phyloP scores from a whole-genome alignment of 805 yeast genomes.

The Limtongozyma cylindracea region DNA sequence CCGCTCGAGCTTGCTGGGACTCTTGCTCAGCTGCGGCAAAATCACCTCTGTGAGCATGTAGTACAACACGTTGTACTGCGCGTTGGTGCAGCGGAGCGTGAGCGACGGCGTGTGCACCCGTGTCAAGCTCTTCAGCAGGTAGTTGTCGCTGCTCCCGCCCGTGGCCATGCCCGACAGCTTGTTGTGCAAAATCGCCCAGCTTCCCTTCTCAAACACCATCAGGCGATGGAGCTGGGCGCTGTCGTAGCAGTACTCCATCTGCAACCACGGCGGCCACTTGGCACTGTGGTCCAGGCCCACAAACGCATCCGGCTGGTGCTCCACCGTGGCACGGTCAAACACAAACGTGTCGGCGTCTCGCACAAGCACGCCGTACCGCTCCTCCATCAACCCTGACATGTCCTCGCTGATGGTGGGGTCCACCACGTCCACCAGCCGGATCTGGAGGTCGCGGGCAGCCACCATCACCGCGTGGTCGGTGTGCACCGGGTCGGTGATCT shows the following conservation, averaged over 20 bases:
- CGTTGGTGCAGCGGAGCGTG: slow-evolving; percentile 12
- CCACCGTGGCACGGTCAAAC: slow-evolving; percentile 10
- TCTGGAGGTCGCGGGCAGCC: slow-evolving; percentile 31
- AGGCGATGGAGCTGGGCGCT: slow-evolving; percentile 6
- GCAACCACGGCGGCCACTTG: slow-evolving; percentile 4
- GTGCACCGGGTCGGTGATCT: slow-evolving; percentile 21
- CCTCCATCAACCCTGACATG: slow-evolving; percentile 19
- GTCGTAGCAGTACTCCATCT: slow-evolving; percentile 1
- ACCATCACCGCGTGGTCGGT: slow-evolving; percentile 21
- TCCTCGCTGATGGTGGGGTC: slow-evolving; percentile 14
- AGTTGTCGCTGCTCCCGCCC: slow-evolving; percentile 3
- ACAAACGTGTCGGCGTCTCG: slow-evolving; percentile 31
- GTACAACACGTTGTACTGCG: slow-evolving; percentile 12
- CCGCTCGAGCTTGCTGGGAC: slow-evolving; percentile 12
- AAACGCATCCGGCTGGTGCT: not conserved
- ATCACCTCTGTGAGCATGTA: slow-evolving; percentile 11
- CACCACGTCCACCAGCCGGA: slow-evolving; percentile 19
- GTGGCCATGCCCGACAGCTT: slow-evolving; percentile 26
- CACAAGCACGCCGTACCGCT: slow-evolving; percentile 26
- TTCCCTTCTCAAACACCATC: slow-evolving; percentile 9
- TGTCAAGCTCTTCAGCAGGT: no score
- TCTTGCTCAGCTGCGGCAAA: slow-evolving; percentile 6
- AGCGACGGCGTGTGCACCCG: slow-evolving; percentile 12
- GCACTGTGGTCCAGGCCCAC: no score
- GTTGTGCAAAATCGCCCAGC: slow-evolving; percentile 17